Evolutionary conservation across 352 stramenopile species (phyloP).

Genomic region (Globisporangium paroecandrum): DNA sequence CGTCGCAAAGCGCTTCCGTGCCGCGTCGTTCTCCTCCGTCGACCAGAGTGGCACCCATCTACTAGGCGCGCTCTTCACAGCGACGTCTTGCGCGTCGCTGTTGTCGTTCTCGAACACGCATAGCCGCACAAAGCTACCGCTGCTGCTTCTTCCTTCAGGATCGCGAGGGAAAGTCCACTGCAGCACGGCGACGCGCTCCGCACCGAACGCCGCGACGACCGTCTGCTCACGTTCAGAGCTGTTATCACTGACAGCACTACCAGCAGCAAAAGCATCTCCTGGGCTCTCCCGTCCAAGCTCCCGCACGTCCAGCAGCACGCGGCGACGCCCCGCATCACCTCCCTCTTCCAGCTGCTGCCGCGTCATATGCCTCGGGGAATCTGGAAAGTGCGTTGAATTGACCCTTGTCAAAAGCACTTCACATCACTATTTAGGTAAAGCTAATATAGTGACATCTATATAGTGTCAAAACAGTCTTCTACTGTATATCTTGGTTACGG

Average conservation of each 20-base stretch:
- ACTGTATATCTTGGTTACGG: neutral
- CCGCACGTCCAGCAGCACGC: conserved; percentile 33
- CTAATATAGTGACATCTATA: neutral
- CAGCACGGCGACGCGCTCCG: conserved; percentile 30
- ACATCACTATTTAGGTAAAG: neutral
- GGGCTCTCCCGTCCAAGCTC: conserved; percentile 24
- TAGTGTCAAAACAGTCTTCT: neutral
- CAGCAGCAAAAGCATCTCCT: neutral
- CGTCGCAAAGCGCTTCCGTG: conserved; percentile 7
- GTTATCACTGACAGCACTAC: neutral
- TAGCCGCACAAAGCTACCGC: neutral
- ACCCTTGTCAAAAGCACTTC: neutral
- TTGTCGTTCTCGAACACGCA: conserved; percentile 1
- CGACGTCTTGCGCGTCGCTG: neutral
- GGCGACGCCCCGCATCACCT: neutral
- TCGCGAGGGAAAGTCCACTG: neutral
- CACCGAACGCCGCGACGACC: conserved; percentile 19
- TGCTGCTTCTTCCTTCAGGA: neutral
- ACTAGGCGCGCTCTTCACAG: neutral
- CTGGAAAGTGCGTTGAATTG: neutral
- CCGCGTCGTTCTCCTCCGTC: conserved; percentile 4
- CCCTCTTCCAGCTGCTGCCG: conserved; percentile 11
- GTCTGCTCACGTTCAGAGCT: conserved; percentile 12
- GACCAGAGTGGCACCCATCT: neutral
- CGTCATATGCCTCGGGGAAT: conserved; percentile 12